Base-by-base conservation (phyloP, 805 yeast species). In the Hanseniaspora guilliermondii region DNA sequence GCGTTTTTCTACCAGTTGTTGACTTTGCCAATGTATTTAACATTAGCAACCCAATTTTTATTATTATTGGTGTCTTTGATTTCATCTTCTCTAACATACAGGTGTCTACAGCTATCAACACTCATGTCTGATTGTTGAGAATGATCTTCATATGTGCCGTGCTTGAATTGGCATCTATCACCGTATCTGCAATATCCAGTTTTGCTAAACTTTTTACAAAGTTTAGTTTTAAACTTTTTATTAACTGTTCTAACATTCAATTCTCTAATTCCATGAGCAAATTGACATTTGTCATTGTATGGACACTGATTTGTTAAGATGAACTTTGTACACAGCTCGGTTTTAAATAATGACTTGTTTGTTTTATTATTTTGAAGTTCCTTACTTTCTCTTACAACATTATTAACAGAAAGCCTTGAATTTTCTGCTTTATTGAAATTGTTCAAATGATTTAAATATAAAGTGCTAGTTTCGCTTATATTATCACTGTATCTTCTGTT, bases 81-180 rank as follows among this genome's bases (percentile, higher is more conserved):
- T 33, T 50, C 37, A 16, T 36, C 24, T 37, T 52, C 38, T 40
- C 37, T 44, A 0, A 52, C 32, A 24, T 52, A 52, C 8, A 52
- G 37, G 38, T 52, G 55, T 52, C 55, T 52, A n/a, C 40, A 42
- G 24, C 55, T 52, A 12, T 52, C 40, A 16, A 22, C n/a, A 17
- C 17, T 37, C 38, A 24, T 48, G 7, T 50, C 48, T 6, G 32
- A 63, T 63, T 25, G 46, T 12, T 25, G 32, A 8, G 19, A 8
- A 17, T n/a, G n/a, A 55, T 67, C 70, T 38, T 59, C 60, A 56
- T 64, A 68, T 49, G 70, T 70, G 32, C 83, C 86, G 68, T 88
- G 97, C 64, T 83, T 86, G 73, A 89, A 88, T 64, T 95, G 87
- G 67, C 97, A 88, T 64, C 97, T 77, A 65, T 79, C 85, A 27